Conservation (phyloP, 371 early-diverging fungal species). For the Saksenaea oblongispora region DNA sequence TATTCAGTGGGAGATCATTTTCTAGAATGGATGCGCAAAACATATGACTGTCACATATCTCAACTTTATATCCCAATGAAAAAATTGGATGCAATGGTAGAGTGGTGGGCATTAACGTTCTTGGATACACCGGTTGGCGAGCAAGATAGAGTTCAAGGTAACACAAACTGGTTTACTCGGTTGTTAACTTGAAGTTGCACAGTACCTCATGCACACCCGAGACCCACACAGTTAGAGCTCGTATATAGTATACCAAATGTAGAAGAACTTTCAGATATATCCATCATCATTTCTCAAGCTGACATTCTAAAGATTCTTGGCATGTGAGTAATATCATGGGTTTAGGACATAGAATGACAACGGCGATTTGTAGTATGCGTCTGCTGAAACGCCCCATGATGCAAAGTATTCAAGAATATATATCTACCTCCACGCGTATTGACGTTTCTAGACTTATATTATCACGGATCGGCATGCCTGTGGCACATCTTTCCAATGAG, state of each 20-base stretch:
- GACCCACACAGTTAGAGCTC: background rate
- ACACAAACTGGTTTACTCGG: background rate
- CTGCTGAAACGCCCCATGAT: background rate
- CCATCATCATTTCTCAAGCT: background rate
- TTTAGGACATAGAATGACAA: background rate
- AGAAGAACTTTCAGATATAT: background rate
- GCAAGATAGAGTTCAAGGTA: background rate
- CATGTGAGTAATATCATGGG: background rate
- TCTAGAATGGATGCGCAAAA: background rate
- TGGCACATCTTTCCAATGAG: slow-evolving; percentile 8
- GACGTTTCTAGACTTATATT: background rate
- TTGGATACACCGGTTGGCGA: background rate
- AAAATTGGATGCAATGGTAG: background rate
- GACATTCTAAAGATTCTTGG: background rate
- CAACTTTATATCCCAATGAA: background rate
- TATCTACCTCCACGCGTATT: background rate
- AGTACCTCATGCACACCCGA: background rate
- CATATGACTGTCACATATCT: background rate
- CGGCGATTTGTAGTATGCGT: background rate
- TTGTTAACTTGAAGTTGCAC: background rate
- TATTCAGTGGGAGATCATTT: background rate
- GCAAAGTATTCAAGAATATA: background rate
- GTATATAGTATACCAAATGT: background rate
- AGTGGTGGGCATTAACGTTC: background rate
- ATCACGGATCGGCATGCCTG: slow-evolving; percentile 7